Base-by-base conservation (phyloP, 2,329 filamentous ascomycete genomes). In the Aureobasidium sp. region DNA sequence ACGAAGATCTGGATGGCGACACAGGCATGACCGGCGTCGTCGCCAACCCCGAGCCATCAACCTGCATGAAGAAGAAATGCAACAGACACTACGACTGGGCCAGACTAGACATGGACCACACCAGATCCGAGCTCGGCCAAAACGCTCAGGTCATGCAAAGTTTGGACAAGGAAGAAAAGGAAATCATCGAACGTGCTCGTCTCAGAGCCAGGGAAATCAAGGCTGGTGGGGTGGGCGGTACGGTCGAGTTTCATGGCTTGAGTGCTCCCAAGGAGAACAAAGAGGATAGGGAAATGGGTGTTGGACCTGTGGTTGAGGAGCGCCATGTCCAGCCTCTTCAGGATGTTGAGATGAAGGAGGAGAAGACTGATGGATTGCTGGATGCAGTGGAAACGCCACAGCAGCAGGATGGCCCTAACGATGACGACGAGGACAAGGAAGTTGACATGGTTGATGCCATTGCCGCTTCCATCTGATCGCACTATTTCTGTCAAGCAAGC, bases 31-130 rank as follows among this genome's bases (percentile, higher is more conserved):
- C 63, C 30, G 65, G 45, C 41, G 71, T 71, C 5, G 63, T 61
- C 37, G 63, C 58, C 1, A 21, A 21, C 21, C 65, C 72, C 5
- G 64, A 63, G 10, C n/a, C 8, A 27, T 8, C 50, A 21, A 59
- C 62, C 30, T 60, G 62, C 36, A 59, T 27, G 50, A 62, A 36
- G 52, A 63, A 21, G 60, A 64, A 10, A 59, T 81, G 79, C 63
- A 65, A 74, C 45, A 77, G 75, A 65, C 81, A 81, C 64, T 70
- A 73, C 4, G 74, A 79, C 45, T 81, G 79, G 79, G 72, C 74
- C 66, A 81, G 80, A 65, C 70, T 79, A 57, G 74, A 76, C 16
- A 68, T 78, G 1, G 76, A 79, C 53, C 77, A 80, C 63, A 71
- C 77, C 1, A 67, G 77, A 3, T 78, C 77, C 49, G 79, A 81